Conservation (phyloP, 2,329 filamentous ascomycete species). For the Aspergillus hiratsukae region DNA sequence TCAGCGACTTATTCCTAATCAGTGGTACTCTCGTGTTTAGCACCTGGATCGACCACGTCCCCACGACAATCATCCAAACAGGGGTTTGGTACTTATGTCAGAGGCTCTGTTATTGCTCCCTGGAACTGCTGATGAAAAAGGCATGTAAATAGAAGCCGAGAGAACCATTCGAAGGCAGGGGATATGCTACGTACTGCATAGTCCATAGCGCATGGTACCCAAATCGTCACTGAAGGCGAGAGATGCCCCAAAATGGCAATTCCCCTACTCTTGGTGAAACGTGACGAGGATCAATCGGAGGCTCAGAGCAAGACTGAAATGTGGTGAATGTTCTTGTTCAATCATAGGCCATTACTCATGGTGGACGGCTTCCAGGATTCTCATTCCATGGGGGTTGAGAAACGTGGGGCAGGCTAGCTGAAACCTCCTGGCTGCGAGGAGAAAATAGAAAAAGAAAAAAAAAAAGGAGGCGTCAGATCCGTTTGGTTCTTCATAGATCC, state of each 20-base stretch:
- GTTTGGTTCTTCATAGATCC: conserved; percentile 11
- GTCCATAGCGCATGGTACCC: background rate
- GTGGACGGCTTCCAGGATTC: background rate
- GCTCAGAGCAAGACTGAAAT: background rate
- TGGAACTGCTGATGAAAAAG: background rate
- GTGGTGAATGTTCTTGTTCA: background rate
- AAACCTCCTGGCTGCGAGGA: background rate
- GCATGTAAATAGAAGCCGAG: background rate
- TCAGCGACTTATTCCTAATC: background rate
- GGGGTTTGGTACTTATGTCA: background rate
- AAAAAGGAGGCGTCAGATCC: conserved; percentile 2
- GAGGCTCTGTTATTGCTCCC: background rate
- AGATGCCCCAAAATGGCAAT: background rate
- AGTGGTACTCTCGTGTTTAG: background rate
- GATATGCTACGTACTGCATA: background rate
- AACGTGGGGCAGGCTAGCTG: background rate
- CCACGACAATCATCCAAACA: background rate
- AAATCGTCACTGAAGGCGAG: background rate
- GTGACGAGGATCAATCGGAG: background rate
- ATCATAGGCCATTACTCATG: background rate
- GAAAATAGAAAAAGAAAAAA: background rate
- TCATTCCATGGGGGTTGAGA: background rate
- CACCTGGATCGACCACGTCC: background rate
- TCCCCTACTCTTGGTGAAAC: background rate
- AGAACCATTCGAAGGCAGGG: background rate